These are phyloP conservation scores for Termitomyces heimii DNA, from an alignment of 768 basidiomycete genomes.

Conservation along the genomic window DNA sequence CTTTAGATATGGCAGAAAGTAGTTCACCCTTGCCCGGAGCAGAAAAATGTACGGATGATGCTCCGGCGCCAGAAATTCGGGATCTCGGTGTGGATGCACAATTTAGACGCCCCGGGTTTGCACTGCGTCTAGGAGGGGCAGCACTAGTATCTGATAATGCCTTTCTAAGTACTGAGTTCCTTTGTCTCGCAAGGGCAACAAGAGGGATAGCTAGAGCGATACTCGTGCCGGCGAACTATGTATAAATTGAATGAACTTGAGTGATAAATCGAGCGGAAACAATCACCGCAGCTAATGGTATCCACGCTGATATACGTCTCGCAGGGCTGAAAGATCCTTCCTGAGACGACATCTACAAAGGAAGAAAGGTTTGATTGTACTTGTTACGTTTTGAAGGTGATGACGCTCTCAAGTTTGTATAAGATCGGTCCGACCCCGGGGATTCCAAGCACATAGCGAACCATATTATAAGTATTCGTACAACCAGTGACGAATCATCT, in stretches of 20 bases:
- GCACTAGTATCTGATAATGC: conserved; percentile 18
- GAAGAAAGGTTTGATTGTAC: neutral
- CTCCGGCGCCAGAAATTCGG: conserved; percentile 14
- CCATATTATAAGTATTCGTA: no score
- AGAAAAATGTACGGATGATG: conserved; percentile 16
- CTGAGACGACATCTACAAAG: conserved; percentile 4
- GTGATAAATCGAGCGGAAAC: no score
- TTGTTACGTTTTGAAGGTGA: conserved; percentile 4
- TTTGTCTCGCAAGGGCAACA: conserved; percentile 27
- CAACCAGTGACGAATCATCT: neutral
- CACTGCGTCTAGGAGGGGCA: conserved; percentile 25
- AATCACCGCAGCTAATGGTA: conserved; percentile 14
- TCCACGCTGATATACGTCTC: conserved; percentile 13
- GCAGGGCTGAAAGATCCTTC: neutral
- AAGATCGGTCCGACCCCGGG: neutral
- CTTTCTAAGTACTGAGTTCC: conserved; percentile 17
- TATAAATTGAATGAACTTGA: neutral
- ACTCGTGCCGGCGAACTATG: conserved; percentile 19
- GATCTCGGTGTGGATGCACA: conserved; percentile 6
- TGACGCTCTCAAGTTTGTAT: neutral
- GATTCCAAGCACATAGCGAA: no score
- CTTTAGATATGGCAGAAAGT: conserved; percentile 29
- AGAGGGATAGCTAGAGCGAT: conserved; percentile 27
- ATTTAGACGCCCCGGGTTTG: conserved; percentile 5
- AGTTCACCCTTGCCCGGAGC: conserved; percentile 25